Evolutionary conservation across 2,329 filamentous ascomycete species (phyloP).

Genomic region (Scorias spongiosa): DNA sequence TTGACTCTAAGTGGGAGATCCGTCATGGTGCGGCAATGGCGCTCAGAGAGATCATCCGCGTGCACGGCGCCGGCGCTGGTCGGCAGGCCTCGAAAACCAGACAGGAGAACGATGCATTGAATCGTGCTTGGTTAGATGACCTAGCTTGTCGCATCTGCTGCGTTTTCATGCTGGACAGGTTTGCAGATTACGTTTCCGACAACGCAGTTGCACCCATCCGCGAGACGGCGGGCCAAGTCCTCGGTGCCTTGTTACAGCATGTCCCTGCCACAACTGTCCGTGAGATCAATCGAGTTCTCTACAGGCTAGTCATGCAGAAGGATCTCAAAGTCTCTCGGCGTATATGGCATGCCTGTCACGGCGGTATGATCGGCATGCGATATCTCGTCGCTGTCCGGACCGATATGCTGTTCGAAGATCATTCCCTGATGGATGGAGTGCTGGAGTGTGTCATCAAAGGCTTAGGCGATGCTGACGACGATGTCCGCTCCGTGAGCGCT

Average conservation of each 20-base stretch:
- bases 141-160: conserved; percentile 88
- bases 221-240: conserved; percentile 85
- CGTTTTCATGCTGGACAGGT: conserved; percentile 92
- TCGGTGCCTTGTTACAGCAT: conserved; percentile 78
- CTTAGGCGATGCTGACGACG: conserved; percentile 77
- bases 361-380: conserved; percentile 90
- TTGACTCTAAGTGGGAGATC: conserved; percentile 88
- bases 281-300: conserved; percentile 68
- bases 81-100: conserved; percentile 55
- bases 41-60: conserved; percentile 74
- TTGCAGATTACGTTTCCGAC: conserved; percentile 95
- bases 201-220: conserved; percentile 92
- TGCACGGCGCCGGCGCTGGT: conserved; percentile 83
- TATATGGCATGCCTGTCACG: conserved; percentile 90
- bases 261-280: conserved; percentile 66
- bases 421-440: conserved; percentile 79
- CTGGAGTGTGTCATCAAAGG: conserved; percentile 90
- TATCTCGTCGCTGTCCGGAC: conserved; percentile 93
- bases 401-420: conserved; percentile 72
- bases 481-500: conserved; percentile 90
- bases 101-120: conserved; percentile 61
- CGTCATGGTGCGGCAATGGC: conserved; percentile 94
- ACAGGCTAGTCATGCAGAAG: conserved; percentile 82
- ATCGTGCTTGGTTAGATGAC: conserved; percentile 81
- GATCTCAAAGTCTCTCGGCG: conserved; percentile 59